Evolutionary conservation across 495 filamentous ascomycete species (phyloP), one percentile per base, ranked within the genome.

Genomic region (Lasiosphaeria miniovina): DNA sequence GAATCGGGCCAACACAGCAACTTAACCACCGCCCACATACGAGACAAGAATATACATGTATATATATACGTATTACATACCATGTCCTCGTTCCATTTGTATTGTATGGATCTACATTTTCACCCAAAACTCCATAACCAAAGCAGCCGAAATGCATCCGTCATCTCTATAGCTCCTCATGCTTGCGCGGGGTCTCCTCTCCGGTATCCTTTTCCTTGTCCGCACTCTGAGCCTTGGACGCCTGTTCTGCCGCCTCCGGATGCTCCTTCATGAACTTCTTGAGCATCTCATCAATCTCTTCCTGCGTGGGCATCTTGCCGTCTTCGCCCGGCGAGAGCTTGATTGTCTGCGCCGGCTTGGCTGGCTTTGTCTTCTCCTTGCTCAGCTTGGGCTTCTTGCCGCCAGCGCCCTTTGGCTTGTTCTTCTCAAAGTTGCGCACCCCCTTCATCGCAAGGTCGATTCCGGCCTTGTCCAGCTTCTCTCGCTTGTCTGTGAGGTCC

Each of bases 391-490:
- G 65, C 64, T 77, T 78, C 61, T 71, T 74, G 62, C 77, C 77
- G 60, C 75, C 80, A 6, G 66, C 68, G 31, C 70, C 70, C 3
- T 62, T 68, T 12, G 60, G 67, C 65, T 80, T 81, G 54, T 78
- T 80, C 60, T 61, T 68, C 61, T 82, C 77, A 61, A 80, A 80
- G 57, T 84, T 79, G 51, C 79, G 82, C 64, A 92, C 85, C 66
- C 86, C 86, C 80, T 84, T 88, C 80, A 88, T 81, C 49, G 89
- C 77, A 49, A 93, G 78, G 54, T 89, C 86, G 67, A 89, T 79
- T 48, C 89, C 84, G 5, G 82, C 81, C 53, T 84, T 80, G 67
- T 85, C 82, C 32, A 93, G 74, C 71, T 84, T 77, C 65, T 85
- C 80, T 7, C 83, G 75, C 66, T 83, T 83, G 11, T 82, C 69